Evolutionary conservation across 306 rosid genomes (phyloP).

Genomic region (Fragaria iinumae): DNA sequence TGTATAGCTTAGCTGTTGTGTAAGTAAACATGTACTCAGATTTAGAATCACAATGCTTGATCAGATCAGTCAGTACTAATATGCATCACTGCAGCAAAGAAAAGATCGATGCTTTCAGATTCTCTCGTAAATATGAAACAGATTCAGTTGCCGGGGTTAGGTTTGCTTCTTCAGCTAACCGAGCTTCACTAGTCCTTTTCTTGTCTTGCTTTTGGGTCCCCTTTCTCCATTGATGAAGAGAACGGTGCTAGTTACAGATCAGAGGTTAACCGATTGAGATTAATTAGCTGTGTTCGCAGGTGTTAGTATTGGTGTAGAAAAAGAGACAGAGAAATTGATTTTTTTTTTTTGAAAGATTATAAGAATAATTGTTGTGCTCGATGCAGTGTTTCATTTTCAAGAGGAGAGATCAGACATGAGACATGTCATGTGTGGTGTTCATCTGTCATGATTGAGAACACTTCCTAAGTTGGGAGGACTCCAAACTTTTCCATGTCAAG

Average conservation of each 20-base stretch:
- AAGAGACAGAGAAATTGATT: background rate
- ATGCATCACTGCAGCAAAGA: background rate
- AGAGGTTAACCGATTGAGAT: background rate
- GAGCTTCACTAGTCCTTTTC: background rate
- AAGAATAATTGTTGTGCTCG: background rate
- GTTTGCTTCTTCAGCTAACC: background rate
- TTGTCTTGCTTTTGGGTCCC: background rate
- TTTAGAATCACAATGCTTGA: background rate
- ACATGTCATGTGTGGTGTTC: constrained; percentile 6
- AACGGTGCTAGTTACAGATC: background rate
- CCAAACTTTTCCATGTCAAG: background rate
- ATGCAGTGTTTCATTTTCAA: background rate
- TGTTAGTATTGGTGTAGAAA: constrained; percentile 1
- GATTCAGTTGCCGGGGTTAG: background rate
- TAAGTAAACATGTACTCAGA: background rate
- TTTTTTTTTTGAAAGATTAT: background rate
- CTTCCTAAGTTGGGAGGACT: background rate
- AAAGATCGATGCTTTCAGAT: background rate
- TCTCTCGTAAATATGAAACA: background rate
- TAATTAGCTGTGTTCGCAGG: background rate
- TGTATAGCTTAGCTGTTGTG: constrained; percentile 3
- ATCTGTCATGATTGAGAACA: background rate
- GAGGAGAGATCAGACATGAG: background rate
- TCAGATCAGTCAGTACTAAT: background rate
- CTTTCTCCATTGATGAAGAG: background rate